Percentiles rank a stretch among this genome's conserved stretches.
These are phyloP conservation scores for Westerdykella sp. DNA, from an alignment of 2,329 filamentous ascomycete genomes.

Conservation along the genomic window DNA sequence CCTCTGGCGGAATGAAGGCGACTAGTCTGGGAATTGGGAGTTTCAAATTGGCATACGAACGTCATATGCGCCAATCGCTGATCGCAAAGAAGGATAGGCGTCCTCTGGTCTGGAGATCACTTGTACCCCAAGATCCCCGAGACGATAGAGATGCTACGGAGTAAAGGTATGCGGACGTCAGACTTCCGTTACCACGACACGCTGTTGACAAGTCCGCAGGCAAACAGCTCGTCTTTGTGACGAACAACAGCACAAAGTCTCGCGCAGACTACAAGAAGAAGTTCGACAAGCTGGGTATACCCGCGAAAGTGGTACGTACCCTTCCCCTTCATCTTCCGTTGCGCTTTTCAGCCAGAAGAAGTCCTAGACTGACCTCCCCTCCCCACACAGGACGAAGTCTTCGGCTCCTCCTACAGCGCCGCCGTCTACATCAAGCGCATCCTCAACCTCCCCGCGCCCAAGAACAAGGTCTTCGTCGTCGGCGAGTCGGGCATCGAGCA, in stretches of 20 bases:
- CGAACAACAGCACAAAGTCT: conserved; percentile 98
- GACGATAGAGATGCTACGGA: conserved; percentile 75
- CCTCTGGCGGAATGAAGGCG: not conserved
- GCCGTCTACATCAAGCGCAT: conserved; percentile 95
- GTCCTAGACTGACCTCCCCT: no score
- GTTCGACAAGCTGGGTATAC: conserved; percentile 73
- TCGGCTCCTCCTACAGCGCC: conserved; percentile 90
- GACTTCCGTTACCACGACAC: conserved; percentile 1
- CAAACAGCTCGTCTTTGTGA: conserved; percentile 92
- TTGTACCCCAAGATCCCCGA: conserved; percentile 80
- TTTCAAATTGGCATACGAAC: conserved; percentile 2
- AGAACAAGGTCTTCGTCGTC: conserved; percentile 90
- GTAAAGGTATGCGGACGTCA: conserved; percentile 55
- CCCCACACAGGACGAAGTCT: conserved; percentile 69
- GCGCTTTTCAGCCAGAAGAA: no score
- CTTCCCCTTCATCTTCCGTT: not conserved
- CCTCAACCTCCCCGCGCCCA: conserved; percentile 67
- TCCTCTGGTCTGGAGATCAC: conserved; percentile 93
- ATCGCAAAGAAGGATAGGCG: conserved; percentile 58
- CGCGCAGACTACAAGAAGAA: conserved; percentile 90
- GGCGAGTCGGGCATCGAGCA: conserved; percentile 88
- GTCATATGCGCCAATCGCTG: conserved; percentile 8
- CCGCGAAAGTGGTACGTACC: conserved; percentile 54
- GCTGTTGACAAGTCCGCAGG: conserved; percentile 45
- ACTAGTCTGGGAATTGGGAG: not conserved